Evolutionary conservation across 2,329 filamentous ascomycete species (phyloP), one percentile per base, ranked within the genome.

Genomic region (Arthrobotrys sinensis): DNA sequence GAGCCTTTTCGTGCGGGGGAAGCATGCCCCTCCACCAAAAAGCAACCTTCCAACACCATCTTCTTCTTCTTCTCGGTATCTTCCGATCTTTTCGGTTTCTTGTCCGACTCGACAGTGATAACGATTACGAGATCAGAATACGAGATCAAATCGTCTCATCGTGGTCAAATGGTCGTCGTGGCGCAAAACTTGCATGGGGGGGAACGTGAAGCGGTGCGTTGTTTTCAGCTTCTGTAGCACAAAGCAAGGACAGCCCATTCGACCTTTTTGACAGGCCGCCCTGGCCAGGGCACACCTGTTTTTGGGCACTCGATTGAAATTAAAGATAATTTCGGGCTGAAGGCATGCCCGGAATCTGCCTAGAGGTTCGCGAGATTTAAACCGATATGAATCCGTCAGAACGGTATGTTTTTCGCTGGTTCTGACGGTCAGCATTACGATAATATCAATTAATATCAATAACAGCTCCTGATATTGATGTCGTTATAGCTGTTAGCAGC

Each of bases 311-410:
- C 40, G 14, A 43, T 60, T 48, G 43, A 71, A 64, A 65, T 65
- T 73, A 52, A 36, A 45, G 11, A 14, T 32, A 65, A 77, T 71
- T 67, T 65, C 73, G 50, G 65, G 36, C 34, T 46, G 50, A 68
- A 55, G 53, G 62, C n/a, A 4, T 50, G 60, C 36, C 70, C 64
- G 52, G 55, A 69, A 64, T 69, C 65, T 76, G 72, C 72, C 72
- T 76, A 69, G 67, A 36, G 34, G n/a, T n/a, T 53, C 21, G 4
- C 7, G 24, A 53, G 14, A 32, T 55, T 55, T 55, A 36, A 55
- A 55, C 50, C 50, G 32, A 48, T 48, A 21, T 48, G 45, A 24
- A 24, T 21, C 16, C 19, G 45, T 24, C 16, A 48, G 16, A 48
- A 45, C 7, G 12, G 45, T 6, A 48, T n/a, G 5, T 24, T 10